These are phyloP conservation scores for Trametes pubescens DNA, from an alignment of 1,284 basidiomycete species.

Conservation along the genomic window DNA sequence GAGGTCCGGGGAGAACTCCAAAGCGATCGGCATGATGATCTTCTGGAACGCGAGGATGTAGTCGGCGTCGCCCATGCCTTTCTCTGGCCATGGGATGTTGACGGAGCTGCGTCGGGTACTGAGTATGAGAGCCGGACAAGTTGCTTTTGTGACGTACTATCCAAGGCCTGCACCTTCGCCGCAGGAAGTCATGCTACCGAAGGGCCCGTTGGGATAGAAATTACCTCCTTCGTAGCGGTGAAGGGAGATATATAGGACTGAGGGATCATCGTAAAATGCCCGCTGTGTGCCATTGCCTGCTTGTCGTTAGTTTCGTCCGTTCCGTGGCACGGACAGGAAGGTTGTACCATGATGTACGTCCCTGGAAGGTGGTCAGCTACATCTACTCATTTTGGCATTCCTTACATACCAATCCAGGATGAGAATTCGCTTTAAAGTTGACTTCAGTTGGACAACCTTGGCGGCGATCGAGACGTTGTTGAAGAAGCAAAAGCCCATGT, in stretches of 20 bases:
- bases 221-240: constrained; percentile 93
- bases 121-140: background rate
- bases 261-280: constrained; percentile 92
- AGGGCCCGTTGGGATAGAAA: constrained; percentile 94
- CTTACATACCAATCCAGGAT: constrained; percentile 92
- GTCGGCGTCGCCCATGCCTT: constrained; percentile 93
- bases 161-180: constrained; percentile 87
- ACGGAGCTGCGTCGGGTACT: constrained; percentile 68
- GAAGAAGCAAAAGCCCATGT: constrained; percentile 99
- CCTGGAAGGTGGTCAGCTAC: constrained; percentile 55
- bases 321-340: background rate
- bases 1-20: constrained; percentile 95
- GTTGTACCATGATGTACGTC: constrained; percentile 93
- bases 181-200: constrained; percentile 86
- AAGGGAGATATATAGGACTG: constrained; percentile 94
- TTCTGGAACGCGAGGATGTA: constrained; percentile 97
- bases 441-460: constrained; percentile 77
- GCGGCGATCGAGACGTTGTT: constrained; percentile 98
- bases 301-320: constrained; percentile 8
- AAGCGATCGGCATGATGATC: constrained; percentile 96
- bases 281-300: constrained; percentile 94
- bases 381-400: constrained; percentile 17
- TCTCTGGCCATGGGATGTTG: constrained; percentile 94
- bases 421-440: constrained; percentile 80
- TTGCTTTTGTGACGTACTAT: constrained; percentile 53